Conservation (phyloP, 345 rosid species). For the Eucalyptus sp. region DNA sequence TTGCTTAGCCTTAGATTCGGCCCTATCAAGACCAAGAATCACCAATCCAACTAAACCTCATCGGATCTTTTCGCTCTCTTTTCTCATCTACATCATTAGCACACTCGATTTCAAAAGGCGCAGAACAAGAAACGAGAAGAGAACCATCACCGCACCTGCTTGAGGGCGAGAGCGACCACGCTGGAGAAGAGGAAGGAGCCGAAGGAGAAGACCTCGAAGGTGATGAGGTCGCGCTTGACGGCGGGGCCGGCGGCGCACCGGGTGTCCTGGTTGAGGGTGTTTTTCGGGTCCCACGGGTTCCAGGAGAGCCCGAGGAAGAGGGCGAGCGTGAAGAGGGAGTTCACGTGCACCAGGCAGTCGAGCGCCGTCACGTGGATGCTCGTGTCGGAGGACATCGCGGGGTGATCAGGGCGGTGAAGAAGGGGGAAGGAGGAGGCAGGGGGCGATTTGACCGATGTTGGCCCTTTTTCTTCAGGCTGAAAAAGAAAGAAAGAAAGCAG, state of each 20-base stretch:
- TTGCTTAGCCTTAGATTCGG: neutral
- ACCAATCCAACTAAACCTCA: neutral
- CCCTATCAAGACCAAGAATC: neutral
- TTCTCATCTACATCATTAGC: neutral
- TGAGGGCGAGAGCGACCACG: conserved; percentile 65
- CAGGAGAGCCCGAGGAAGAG: conserved; percentile 81
- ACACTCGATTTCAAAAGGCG: neutral
- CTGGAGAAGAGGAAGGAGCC: conserved; percentile 76
- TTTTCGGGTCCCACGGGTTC: conserved; percentile 55
- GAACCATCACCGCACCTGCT: conserved; percentile 16
- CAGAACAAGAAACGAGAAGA: neutral
- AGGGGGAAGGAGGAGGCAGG: neutral
- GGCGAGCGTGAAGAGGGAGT: conserved; percentile 88
- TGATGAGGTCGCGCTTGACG: conserved; percentile 45
- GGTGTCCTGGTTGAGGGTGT: conserved; percentile 26
- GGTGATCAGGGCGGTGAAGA: neutral
- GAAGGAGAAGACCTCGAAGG: conserved; percentile 86
- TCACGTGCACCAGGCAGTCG: conserved; percentile 71
- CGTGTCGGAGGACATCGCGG: conserved; percentile 16
- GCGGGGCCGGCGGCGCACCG: conserved; percentile 22
- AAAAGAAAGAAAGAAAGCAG: neutral
- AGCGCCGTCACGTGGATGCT: conserved; percentile 82
- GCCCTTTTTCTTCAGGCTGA: neutral
- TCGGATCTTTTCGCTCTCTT: neutral
- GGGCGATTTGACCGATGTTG: neutral